phyloP scores from a whole-genome alignment of 306 rosid species.

The Oxytropis ochrocephala region DNA sequence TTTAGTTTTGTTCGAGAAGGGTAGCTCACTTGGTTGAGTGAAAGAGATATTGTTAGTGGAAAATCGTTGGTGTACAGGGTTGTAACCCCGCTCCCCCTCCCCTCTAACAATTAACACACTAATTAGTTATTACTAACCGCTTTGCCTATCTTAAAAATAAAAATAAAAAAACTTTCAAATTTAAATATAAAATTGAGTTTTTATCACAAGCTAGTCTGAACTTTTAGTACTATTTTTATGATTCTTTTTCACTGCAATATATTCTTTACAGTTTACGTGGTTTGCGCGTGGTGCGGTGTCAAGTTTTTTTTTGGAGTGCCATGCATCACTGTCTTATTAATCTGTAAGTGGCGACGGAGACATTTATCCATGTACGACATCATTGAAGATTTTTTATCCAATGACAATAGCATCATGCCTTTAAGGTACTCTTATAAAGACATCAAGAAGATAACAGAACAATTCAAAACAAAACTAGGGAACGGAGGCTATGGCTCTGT shows the following conservation, averaged over 20 bases:
- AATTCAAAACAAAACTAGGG: neutral
- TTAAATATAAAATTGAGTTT: too few species aligned
- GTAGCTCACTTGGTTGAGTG: too few species aligned
- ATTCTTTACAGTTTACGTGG: neutral
- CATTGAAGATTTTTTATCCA: constrained; percentile 14
- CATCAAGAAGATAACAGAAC: neutral
- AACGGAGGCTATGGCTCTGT: neutral
- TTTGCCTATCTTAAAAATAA: too few species aligned
- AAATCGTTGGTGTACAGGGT: too few species aligned
- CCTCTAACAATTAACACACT: too few species aligned
- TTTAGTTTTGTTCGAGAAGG: too few species aligned
- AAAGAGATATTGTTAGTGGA: too few species aligned
- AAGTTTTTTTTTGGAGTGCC: neutral
- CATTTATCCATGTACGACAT: constrained; percentile 15
- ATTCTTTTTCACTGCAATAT: neutral
- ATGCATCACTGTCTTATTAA: neutral
- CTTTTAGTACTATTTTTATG: neutral
- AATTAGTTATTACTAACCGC: too few species aligned
- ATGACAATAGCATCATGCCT: neutral
- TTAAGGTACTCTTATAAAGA: neutral
- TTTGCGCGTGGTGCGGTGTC: neutral
- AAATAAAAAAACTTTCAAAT: too few species aligned
- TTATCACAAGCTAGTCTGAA: too few species aligned
- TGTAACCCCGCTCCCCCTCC: too few species aligned
- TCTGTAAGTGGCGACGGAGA: constrained; percentile 17